phyloP scores from a whole-genome alignment of 306 rosid genomes.

The Trichosanthes cucumerina region DNA sequence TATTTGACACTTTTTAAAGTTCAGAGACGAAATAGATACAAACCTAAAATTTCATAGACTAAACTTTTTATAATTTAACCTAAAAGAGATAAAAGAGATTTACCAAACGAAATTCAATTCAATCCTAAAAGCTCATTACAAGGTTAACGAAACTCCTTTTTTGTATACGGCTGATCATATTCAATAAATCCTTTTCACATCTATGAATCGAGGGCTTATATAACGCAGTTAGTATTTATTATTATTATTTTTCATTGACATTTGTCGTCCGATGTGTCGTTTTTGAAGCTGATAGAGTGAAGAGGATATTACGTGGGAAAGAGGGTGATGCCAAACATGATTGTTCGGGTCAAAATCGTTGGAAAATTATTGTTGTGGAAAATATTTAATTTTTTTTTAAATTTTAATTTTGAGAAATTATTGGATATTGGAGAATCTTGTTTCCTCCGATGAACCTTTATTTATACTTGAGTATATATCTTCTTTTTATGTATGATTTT shows the following conservation, averaged over 20 bases:
- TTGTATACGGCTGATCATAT: not conserved
- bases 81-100: too few species aligned
- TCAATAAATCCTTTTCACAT: not conserved
- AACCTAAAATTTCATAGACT: too few species aligned
- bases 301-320: not conserved
- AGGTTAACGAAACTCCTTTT: not conserved
- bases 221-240: not conserved
- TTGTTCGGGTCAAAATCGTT: not conserved
- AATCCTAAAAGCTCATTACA: not conserved
- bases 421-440: constrained; percentile 4
- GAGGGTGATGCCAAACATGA: not conserved
- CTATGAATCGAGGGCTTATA: not conserved
- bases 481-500: not conserved
- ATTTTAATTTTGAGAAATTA: not conserved
- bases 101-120: too few species aligned
- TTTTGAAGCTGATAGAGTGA: not conserved
- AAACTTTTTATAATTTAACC: too few species aligned
- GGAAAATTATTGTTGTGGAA: not conserved
- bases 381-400: not conserved
- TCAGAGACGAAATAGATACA: too few species aligned
- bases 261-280: not conserved
- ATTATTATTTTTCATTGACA: not conserved
- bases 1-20: too few species aligned
- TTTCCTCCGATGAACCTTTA: not conserved
- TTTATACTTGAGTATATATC: not conserved